Evolutionary conservation across 1,139 yeast genomes (phyloP), one percentile per base, ranked within the genome.

Genomic region (Yamadazyma triangularis): DNA sequence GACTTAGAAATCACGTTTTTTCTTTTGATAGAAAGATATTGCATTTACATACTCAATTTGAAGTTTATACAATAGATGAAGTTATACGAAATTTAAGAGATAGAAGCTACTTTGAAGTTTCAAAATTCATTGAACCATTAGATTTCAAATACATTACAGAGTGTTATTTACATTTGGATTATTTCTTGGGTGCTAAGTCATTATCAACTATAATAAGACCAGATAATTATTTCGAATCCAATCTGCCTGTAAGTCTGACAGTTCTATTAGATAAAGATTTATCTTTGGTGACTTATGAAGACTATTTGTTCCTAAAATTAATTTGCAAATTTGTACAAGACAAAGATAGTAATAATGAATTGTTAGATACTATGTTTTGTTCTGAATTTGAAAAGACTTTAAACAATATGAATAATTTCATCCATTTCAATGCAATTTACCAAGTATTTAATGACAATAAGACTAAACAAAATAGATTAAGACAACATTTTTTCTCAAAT

Each of bases 381-480:
- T 28, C 32, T 4, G 43, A 38, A 14, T 33, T 46, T 15, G 41
- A 46, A 23, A 26, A 28, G 8, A 33, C 31, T 12, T 31, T 47
- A 24, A 40, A 38, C 24, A 21, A 24, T 8, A 32, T 30, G 13
- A 50, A 40, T 28, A 38, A 47, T 26, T 45, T 41, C 18, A 45
- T 47, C 16, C 45, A 49, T 33, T 44, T 47, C 29, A 38, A 38
- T 11, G 31, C 46, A 2, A 24, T 50, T 11, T 40, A 36, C 26
- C 29, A 34, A n/a, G 27, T 33, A 9, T 29, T 39, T 8, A 23
- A 28, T 4, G 19, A 23, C 8, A 19, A 24, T 21, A 29, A 32
- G 8, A 8, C 4, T 8, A 39, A 35, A 15, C 36, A 33, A 13
- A 13, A 19, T 10, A 25, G 22, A 9, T 11, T 38, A 6, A 15